Base-by-base conservation (phyloP, 441 rosid species). In the Jatropha multifida region DNA sequence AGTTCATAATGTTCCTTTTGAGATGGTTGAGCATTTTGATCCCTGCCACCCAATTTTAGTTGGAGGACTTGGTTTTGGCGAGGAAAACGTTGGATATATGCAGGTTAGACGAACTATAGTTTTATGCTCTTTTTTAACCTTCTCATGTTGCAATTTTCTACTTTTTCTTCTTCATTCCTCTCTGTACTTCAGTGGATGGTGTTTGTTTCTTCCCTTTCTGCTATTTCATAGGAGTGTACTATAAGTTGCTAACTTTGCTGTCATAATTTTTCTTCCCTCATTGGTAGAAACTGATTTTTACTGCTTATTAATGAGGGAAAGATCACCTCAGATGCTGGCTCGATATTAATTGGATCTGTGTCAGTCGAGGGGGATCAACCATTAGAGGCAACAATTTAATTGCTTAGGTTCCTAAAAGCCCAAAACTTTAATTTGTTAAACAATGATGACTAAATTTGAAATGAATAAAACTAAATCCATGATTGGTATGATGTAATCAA, bases 21-120 rank as follows among this genome's bases (percentile, higher is more conserved):
- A 95, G 88, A 93, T 95, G 98, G 92, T 90, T 67, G 90, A 90
- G 78, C 85, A 89, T 85, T 93, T 92, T 87, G 96, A 93, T 80
- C 97, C 99, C 15, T 86, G 86, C 79, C 92, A 92, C 83, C 98
- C 99, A 60, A 67, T 92, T 79, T 78, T 95, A 76, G 92, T 93
- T 68, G 96, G 98, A 76, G 99, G 98, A 79, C 80, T 95, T 73
- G 92, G 94, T 76, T 83, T 86, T 46, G 97, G 95, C 2, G 99
- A 95, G 87, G 98, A 95, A 80, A 88, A 82, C 85, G 83, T 83
- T 71, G 99, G 99, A 77, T 93, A 86, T 81, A 93, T 95, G 99
- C 99, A 95, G 98, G 99, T 95, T 75, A 82, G 89, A 63, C 2
- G 56, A 63, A 52, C 58, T 4, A 52, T 17, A 17, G 13, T 17